Conservation (phyloP, 805 yeast genomes). For the Candida odintsovae region DNA sequence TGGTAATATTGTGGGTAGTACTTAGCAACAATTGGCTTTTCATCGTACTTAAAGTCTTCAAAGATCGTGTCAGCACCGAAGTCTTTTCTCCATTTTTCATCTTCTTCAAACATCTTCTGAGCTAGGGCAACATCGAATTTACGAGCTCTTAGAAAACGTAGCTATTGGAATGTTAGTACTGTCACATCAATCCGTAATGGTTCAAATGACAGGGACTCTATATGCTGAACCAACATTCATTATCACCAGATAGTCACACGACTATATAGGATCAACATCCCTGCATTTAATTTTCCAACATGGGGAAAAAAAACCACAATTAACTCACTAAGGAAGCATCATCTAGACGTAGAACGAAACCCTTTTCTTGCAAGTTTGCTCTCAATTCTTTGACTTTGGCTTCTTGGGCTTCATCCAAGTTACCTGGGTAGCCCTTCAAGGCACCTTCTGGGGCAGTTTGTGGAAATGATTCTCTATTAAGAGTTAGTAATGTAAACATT, state of each 20-base stretch:
- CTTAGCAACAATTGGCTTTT: conserved; percentile 83
- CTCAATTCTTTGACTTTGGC: conserved; percentile 53
- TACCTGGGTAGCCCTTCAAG: conserved; percentile 78
- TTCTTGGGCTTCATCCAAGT: conserved; percentile 64
- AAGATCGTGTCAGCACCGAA: conserved; percentile 85
- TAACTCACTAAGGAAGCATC: conserved; percentile 61
- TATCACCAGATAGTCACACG: not conserved
- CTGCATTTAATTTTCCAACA: not conserved
- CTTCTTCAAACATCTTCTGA: conserved; percentile 71
- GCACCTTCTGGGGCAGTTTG: conserved; percentile 58
- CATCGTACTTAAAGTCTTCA: conserved; percentile 85
- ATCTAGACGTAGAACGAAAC: conserved; percentile 75
- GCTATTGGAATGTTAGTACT: conserved; percentile 15
- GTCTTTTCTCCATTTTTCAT: conserved; percentile 89
- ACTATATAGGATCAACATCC: not conserved
- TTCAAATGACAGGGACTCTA: no score
- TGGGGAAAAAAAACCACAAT: not conserved
- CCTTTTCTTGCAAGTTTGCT: conserved; percentile 50
- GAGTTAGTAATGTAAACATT: conserved; percentile 2
- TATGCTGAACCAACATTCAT: no score
- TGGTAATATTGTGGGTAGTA: conserved; percentile 96
- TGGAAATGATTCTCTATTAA: conserved; percentile 50
- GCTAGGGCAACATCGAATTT: conserved; percentile 83
- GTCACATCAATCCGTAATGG: not conserved
- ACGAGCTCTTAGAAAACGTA: conserved; percentile 90